These are phyloP conservation scores for Pseudogymnoascus sp. DNA, from an alignment of 2,329 filamentous ascomycete genomes.

Conservation along the genomic window DNA sequence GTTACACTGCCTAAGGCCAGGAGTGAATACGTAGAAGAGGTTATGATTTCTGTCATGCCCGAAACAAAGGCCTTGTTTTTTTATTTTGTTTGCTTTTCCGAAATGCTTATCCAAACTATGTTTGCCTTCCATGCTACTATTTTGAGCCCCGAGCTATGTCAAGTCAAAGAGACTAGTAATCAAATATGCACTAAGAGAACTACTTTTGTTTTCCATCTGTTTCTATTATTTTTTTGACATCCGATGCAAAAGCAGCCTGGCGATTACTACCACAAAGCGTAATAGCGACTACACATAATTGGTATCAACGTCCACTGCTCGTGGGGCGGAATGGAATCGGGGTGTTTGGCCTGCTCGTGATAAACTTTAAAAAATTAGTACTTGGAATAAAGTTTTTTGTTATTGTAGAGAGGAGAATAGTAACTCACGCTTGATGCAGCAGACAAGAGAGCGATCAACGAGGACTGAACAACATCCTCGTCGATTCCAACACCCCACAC, in stretches of 20 bases:
- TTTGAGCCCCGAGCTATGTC: not conserved
- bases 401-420: conserved; percentile 4
- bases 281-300: not conserved
- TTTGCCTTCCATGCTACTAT: not conserved
- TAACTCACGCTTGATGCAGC: conserved; percentile 75
- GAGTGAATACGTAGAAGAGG: not conserved
- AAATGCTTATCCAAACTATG: not conserved
- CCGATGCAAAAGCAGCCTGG: not conserved
- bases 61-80: conserved; percentile 6
- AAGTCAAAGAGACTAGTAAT: not conserved
- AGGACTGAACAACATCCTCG: conserved; percentile 85
- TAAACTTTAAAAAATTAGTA: conserved; percentile 46
- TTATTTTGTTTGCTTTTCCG: conserved; percentile 1
- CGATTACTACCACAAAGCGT: not conserved
- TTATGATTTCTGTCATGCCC: not conserved
- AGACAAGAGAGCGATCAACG: conserved; percentile 74
- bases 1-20: not conserved
- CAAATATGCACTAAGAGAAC: not conserved
- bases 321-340: conserved; percentile 55
- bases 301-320: conserved; percentile 9
- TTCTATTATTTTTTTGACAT: not conserved
- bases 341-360: conserved; percentile 60
- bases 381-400: conserved; percentile 18
- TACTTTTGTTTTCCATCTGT: conserved; percentile 1
- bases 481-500: conserved; percentile 92